Percentiles rank a stretch among this genome's conserved stretches.
These are phyloP conservation scores for Colletotrichum sp. DNA, from an alignment of 2,329 filamentous ascomycete species.

Conservation along the genomic window DNA sequence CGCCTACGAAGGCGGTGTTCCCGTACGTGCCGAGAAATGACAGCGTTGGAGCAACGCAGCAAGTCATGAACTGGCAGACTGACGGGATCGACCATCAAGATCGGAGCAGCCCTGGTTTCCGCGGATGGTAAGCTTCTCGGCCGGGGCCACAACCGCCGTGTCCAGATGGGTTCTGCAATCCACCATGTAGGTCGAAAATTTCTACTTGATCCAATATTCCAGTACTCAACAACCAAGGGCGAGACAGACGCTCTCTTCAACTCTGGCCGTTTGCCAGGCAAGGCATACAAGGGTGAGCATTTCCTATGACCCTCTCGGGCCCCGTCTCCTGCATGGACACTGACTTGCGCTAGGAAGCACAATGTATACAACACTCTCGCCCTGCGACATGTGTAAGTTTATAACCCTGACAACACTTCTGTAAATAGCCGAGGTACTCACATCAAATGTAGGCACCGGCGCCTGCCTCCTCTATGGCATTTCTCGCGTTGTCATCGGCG, in stretches of 20 bases:
- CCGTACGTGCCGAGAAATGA: not conserved
- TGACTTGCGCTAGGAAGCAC: conserved; percentile 57
- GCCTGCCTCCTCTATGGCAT: conserved; percentile 80
- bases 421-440: not conserved
- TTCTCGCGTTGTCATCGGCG: conserved; percentile 75
- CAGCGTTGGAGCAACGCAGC: not conserved
- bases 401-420: not conserved
- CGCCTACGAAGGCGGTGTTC: conserved; percentile 16
- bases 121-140: conserved; percentile 74
- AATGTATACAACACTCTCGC: conserved; percentile 84
- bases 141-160: conserved; percentile 75
- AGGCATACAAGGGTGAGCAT: conserved; percentile 56
- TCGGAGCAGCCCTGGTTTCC: conserved; percentile 65
- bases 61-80: not conserved
- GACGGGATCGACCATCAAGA: conserved; percentile 24
- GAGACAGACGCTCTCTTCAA: conserved; percentile 80
- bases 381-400: conserved; percentile 74
- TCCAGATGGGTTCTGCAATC: conserved; percentile 74
- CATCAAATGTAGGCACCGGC: conserved; percentile 55
- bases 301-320: not conserved
- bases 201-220: not conserved
- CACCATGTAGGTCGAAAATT: conserved; percentile 63
- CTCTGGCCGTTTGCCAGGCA: conserved; percentile 73
- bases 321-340: not conserved
- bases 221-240: conserved; percentile 51